phyloP scores from a whole-genome alignment of 129 eudicot species.

The Flaveria robusta region DNA sequence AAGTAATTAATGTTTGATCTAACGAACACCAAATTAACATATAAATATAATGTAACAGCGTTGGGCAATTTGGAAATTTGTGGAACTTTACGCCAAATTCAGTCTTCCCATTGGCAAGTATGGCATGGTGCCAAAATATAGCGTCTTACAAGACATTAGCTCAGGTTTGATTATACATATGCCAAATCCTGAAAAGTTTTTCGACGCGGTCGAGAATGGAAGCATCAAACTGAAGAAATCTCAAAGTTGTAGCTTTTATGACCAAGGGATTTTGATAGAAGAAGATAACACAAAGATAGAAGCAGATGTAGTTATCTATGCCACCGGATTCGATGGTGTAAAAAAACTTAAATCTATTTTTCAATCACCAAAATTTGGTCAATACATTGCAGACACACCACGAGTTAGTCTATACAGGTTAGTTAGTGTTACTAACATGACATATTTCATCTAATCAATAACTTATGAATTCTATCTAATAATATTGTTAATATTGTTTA shows the following conservation, averaged over 20 bases:
- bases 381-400: conserved; percentile 44
- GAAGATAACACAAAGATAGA: conserved; percentile 34
- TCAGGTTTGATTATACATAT: conserved; percentile 38
- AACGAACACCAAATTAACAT: not conserved
- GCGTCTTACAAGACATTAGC: conserved; percentile 38
- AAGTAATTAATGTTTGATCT: not conserved
- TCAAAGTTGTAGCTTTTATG: conserved; percentile 34
- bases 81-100: conserved; percentile 42
- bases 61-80: conserved; percentile 55
- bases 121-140: conserved; percentile 50
- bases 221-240: conserved; percentile 54
- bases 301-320: conserved; percentile 57
- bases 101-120: conserved; percentile 45
- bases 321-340: conserved; percentile 65
- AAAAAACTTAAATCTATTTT: conserved; percentile 60
- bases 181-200: conserved; percentile 42
- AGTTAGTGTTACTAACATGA: not conserved
- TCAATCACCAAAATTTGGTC: conserved; percentile 41
- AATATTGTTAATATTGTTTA: conserved; percentile 7
- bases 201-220: conserved; percentile 46
- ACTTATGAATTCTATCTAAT: not conserved
- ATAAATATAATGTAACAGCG: conserved; percentile 42
- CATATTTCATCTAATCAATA: too few relatives aligned
- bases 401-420: conserved; percentile 65
- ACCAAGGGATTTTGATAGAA: conserved; percentile 50